Evolutionary conservation across 202 grass and related monocot species (phyloP), one percentile per base, ranked within the genome.

Genomic region (Alloteropsis angusta): DNA sequence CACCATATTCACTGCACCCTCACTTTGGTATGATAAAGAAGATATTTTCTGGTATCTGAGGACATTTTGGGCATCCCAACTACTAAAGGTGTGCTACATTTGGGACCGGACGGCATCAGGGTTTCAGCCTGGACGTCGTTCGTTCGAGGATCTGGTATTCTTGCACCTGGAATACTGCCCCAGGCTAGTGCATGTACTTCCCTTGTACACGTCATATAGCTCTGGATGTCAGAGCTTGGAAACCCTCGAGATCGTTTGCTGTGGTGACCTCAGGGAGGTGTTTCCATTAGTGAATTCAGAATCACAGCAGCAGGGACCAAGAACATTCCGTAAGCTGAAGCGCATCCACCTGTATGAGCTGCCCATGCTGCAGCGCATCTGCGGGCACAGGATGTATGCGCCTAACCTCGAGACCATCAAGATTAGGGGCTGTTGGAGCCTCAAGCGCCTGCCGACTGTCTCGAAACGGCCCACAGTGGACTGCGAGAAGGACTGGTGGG

Each of bases 401-500:
- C 63, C 76, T 2, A 15, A 10, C 0, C 60, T 75, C 0, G 9
- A 65, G 80, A 62, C 22, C 9, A 47, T 72, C 21, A 39, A 26
- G 45, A 50, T 77, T 12, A 49, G 74, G 6, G 76, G 76, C n/a
- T 79, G 76, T 21, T 79, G 76, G 62, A 67, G 59, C 49, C 36
- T 75, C 22, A n/a, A 0, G 15, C 3, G 14, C 3, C 22, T 82
- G 17, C 80, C 69, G 0, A 4, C 61, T 12, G 9, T 9, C 26
- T 0, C 1, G 0, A 6, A 0, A 18, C 11, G 11, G 68, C 43
- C 34, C 47, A 62, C 2, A 65, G 75, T 13, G n/a, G 59, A 72
- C 4, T 78, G 75, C 34, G 75, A 78, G 60, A 65, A 66, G 32
- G 46, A 78, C 10, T 78, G 75, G 76, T 82, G 80, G 80, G 70